These are phyloP conservation scores for Trichoderma virens DNA, from an alignment of 495 filamentous ascomycete species.

Conservation along the genomic window DNA sequence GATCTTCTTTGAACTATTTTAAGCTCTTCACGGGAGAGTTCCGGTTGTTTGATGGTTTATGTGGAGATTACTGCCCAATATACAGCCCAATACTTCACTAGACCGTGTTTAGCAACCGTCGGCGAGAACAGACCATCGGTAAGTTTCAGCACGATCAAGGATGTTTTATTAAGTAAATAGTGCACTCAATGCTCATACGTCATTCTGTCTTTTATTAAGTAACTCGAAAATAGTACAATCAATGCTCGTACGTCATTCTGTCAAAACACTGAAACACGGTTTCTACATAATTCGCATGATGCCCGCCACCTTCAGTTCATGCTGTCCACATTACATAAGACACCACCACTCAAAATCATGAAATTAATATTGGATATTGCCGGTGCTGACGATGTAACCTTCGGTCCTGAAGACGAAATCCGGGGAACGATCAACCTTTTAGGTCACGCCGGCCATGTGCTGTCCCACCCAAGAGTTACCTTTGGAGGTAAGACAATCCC, in stretches of 20 bases:
- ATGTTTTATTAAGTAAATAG: neutral
- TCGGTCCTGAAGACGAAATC: neutral
- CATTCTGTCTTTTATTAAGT: neutral
- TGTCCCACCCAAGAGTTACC: neutral
- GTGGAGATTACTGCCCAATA: too few species aligned
- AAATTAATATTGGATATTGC: neutral
- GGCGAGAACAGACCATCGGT: neutral
- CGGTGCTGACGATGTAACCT: neutral
- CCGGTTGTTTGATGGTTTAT: neutral
- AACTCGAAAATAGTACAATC: too few species aligned
- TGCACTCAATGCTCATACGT: neutral
- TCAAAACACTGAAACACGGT: neutral
- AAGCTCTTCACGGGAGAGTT: neutral
- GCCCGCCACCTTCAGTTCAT: too few species aligned
- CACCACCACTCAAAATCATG: neutral
- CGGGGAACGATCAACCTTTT: neutral
- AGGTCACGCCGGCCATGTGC: neutral
- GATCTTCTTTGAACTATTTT: neutral
- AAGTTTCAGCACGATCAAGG: neutral
- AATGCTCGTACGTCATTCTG: neutral
- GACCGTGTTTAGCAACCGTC: neutral
- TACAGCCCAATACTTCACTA: too few species aligned
- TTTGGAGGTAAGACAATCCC: neutral
- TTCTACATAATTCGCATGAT: neutral
- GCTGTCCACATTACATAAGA: neutral